These are phyloP conservation scores for Smittium culicis DNA, from an alignment of 371 early-diverging fungal genomes.

Conservation along the genomic window DNA sequence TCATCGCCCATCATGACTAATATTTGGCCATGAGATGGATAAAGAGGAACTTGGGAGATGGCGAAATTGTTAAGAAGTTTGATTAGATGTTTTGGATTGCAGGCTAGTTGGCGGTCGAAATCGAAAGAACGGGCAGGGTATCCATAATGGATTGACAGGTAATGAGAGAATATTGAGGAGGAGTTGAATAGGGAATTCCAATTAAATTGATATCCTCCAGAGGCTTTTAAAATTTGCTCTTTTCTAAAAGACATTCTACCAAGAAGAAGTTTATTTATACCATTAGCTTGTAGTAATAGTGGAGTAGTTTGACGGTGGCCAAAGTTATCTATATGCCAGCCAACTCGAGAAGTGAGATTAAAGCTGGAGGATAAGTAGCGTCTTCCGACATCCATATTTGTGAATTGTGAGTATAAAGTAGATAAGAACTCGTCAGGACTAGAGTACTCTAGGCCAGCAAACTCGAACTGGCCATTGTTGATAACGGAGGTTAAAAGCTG, in stretches of 20 bases:
- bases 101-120: conserved; percentile 18
- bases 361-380: conserved; percentile 16
- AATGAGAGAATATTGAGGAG: conserved; percentile 19
- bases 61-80: conserved; percentile 18
- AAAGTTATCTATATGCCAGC: conserved; percentile 30
- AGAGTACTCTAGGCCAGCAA: conserved; percentile 25
- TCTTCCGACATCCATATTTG: conserved; percentile 23
- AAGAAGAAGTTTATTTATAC: conserved; percentile 16
- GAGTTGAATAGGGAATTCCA: conserved; percentile 15
- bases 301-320: conserved; percentile 20
- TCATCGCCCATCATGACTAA: conserved; percentile 33
- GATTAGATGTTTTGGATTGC: conserved; percentile 16
- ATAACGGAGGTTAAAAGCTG: conserved; percentile 14
- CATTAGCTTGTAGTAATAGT: conserved; percentile 20
- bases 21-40: conserved; percentile 26
- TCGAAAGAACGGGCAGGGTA: conserved; percentile 19
- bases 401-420: conserved; percentile 29
- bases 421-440: conserved; percentile 30
- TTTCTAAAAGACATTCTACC: conserved; percentile 28
- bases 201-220: conserved; percentile 17
- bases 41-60: conserved; percentile 19
- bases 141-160: conserved; percentile 24
- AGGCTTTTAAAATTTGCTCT: conserved; percentile 14
- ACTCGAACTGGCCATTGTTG: conserved; percentile 18
- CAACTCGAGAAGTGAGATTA: conserved; percentile 17